Conservation (phyloP, 345 rosid genomes). For the Corymbia maculata region DNA sequence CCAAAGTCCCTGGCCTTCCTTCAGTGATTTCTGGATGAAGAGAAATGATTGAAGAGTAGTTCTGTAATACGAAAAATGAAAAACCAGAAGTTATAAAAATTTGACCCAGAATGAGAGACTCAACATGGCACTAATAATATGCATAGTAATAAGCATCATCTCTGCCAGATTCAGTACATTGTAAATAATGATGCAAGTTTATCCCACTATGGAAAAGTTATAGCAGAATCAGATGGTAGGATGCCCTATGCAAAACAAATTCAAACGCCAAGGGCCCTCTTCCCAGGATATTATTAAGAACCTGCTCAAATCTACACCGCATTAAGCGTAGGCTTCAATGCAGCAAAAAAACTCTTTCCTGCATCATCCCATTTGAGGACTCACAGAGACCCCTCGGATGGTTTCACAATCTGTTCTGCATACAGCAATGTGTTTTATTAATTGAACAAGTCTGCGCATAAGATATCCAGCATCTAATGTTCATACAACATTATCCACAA, state of each 20-base stretch:
- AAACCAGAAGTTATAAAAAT: neutral
- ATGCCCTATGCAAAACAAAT: neutral
- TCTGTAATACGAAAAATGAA: slow-evolving; percentile 26
- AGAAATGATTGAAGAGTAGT: slow-evolving; percentile 84
- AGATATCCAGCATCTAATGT: neutral
- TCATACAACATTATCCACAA: neutral
- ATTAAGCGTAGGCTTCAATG: neutral
- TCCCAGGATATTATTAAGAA: neutral
- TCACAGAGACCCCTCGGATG: neutral
- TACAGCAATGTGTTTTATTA: neutral
- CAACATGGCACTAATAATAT: neutral
- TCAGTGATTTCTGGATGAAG: slow-evolving; percentile 86
- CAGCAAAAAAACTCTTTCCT: neutral
- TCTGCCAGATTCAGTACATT: neutral
- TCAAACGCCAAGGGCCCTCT: neutral
- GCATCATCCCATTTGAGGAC: neutral
- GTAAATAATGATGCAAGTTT: neutral
- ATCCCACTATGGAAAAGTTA: neutral
- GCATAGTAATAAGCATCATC: neutral
- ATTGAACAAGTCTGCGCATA: neutral
- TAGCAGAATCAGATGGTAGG: neutral
- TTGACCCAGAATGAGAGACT: neutral
- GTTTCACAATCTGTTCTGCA: neutral
- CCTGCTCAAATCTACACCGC: neutral
- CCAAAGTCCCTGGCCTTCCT: slow-evolving; percentile 79